Conservation (phyloP, 2,329 filamentous ascomycete genomes). For the Triangularia verruculosa region DNA sequence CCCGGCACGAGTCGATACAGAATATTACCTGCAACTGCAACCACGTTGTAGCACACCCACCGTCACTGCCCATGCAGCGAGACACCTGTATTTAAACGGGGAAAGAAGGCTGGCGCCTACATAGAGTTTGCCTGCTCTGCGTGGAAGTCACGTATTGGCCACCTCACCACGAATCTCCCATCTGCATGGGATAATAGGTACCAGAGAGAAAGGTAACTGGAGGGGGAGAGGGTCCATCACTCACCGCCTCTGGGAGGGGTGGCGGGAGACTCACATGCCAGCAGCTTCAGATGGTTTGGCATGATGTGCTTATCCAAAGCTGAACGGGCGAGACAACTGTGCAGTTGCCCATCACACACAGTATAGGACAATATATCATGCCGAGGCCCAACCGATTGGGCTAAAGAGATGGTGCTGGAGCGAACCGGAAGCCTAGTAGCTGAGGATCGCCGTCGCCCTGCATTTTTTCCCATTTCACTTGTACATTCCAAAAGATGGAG, state of each 20-base stretch:
- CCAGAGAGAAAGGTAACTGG: neutral
- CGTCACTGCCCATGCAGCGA: neutral
- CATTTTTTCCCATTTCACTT: neutral
- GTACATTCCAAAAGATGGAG: neutral
- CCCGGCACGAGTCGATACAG: neutral
- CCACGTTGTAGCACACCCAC: neutral
- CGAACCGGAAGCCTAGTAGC: neutral
- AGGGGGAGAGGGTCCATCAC: neutral
- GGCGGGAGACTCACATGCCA: conserved; percentile 12
- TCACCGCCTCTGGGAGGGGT: conserved; percentile 11
- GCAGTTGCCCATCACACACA: neutral
- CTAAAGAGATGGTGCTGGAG: neutral
- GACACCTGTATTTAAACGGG: neutral
- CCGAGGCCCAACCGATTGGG: conserved; percentile 19
- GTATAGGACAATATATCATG: conserved; percentile 10
- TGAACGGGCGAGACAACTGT: conserved; percentile 3
- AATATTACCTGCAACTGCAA: conserved; percentile 1
- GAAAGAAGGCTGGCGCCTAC: neutral
- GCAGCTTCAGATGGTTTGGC: neutral
- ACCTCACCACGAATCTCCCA: neutral
- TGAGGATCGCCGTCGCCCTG: conserved; percentile 4
- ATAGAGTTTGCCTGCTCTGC: neutral
- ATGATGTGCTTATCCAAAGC: conserved; percentile 5
- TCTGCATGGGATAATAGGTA: too few species aligned
- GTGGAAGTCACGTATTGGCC: neutral